Percentiles rank a stretch among this genome's conserved stretches.
Evolutionary conservation across 2,329 filamentous ascomycete species (phyloP).

Genomic region (Colletotrichum falcatum): DNA sequence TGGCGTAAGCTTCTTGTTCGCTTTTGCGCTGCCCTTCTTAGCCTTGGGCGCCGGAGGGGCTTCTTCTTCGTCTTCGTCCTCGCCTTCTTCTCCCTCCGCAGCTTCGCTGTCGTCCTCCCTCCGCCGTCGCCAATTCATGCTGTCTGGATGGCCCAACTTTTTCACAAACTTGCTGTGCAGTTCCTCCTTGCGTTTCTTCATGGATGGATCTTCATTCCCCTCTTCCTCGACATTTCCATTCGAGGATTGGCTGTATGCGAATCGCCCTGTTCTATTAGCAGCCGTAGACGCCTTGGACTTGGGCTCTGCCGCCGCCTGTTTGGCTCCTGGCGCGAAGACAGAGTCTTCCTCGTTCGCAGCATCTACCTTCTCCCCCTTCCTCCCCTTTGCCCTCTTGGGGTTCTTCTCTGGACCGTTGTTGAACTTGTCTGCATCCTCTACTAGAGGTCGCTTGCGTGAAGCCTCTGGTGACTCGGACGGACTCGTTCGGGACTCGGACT

Average conservation of each 20-base stretch:
- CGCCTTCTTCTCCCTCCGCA: conserved; percentile 65
- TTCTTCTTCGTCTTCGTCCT: conserved; percentile 68
- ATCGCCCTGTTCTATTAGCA: conserved; percentile 62
- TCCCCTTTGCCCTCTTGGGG: conserved; percentile 59
- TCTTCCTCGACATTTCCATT: conserved; percentile 53
- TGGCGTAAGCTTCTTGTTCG: conserved; percentile 84
- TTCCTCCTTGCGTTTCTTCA: conserved; percentile 71
- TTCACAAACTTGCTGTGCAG: conserved; percentile 89
- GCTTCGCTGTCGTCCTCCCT: conserved; percentile 65
- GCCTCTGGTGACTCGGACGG: conserved; percentile 46
- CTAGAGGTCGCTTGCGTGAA: conserved; percentile 64
- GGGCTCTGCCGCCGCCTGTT: conserved; percentile 42
- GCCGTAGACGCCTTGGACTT: conserved; percentile 44
- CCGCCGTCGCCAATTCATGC: conserved; percentile 75
- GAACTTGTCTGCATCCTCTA: conserved; percentile 58
- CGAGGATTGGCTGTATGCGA: conserved; percentile 60
- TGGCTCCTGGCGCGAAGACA: conserved; percentile 48
- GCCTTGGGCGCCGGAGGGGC: conserved; percentile 60
- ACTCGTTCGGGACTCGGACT: conserved; percentile 45
- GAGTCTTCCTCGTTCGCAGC: conserved; percentile 52
- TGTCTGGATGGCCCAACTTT: conserved; percentile 89
- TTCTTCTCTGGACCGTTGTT: conserved; percentile 55
- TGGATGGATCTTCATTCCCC: conserved; percentile 63
- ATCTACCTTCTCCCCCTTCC: conserved; percentile 51
- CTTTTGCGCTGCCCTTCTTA: conserved; percentile 71